Evolutionary conservation across 306 rosid species (phyloP).

Genomic region (Gynostemma pentaphyllum): DNA sequence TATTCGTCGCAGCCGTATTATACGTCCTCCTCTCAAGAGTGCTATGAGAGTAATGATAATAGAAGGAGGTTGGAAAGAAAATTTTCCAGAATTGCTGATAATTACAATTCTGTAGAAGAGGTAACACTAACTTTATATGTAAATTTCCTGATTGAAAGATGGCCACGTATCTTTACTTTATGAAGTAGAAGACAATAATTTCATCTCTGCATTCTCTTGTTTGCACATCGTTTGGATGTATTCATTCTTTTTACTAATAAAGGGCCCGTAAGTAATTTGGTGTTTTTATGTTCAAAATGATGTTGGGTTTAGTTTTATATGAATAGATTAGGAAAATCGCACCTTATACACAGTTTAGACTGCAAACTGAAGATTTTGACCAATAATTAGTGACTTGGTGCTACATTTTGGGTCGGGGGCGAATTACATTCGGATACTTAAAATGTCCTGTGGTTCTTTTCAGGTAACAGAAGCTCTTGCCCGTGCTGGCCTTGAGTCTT

Average conservation of each 20-base stretch:
- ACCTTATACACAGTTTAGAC: no score
- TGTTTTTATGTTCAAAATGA: background rate
- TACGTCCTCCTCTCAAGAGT: conserved; percentile 5
- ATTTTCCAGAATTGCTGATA: conserved; percentile 71
- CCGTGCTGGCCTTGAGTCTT: conserved; percentile 89
- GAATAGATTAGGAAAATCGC: no score
- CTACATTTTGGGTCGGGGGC: no score
- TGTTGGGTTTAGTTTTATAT: no score
- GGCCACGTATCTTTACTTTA: background rate
- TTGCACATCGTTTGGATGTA: background rate
- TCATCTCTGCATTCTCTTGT: background rate
- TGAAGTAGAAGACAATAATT: background rate
- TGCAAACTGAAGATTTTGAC: no score
- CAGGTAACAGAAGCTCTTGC: conserved; percentile 96
- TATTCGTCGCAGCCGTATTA: conserved; percentile 26
- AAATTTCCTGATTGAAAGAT: background rate
- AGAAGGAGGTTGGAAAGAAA: conserved; percentile 46
- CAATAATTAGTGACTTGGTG: background rate
- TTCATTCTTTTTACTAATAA: background rate
- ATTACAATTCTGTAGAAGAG: conserved; percentile 60
- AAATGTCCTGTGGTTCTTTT: conserved; percentile 5
- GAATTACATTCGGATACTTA: no score
- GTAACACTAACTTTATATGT: conserved; percentile 21
- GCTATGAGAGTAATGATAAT: background rate
- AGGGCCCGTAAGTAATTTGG: background rate